Conservation (phyloP, 169 alveolate species). For the Ichthyophthirius multifiliis region DNA sequence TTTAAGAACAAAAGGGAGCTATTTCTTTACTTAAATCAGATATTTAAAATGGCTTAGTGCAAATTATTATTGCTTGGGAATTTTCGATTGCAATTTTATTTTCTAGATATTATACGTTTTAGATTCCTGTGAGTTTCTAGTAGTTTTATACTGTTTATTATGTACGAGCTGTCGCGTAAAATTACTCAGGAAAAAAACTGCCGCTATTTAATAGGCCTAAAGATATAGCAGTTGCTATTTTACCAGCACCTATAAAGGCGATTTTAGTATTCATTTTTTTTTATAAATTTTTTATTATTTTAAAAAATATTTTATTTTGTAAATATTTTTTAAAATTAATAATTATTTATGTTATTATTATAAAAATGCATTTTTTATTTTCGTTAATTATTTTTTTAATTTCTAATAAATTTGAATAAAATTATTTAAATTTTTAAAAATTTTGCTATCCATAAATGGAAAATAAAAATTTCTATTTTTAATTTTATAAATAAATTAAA, state of each 20-base stretch:
- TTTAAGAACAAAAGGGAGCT: neutral
- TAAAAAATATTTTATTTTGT: too few species aligned
- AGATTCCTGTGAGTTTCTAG: neutral
- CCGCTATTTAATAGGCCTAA: conserved; percentile 1
- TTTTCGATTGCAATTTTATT: neutral
- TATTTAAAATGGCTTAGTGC: neutral
- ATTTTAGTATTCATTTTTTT: conserved; percentile 9
- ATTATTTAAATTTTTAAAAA: too few species aligned
- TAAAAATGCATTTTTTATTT: too few species aligned
- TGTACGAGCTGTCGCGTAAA: neutral
- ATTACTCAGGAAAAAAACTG: neutral
- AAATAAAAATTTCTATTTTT: too few species aligned
- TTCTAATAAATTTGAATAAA: too few species aligned
- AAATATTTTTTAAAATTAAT: too few species aligned
- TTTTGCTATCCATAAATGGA: too few species aligned
- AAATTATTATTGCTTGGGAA: neutral
- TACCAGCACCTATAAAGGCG: neutral
- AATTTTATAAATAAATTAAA: too few species aligned
- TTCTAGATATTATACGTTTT: neutral
- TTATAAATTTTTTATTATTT: too few species aligned
- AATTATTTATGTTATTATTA: too few species aligned
- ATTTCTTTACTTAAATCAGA: neutral
- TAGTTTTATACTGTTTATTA: neutral
- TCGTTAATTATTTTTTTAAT: too few species aligned
- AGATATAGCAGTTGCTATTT: conserved; percentile 2